Evolutionary conservation across 2,329 filamentous ascomycete species (phyloP), one percentile per base, ranked within the genome.

Genomic region (Stachybotrys chlorohalonatus): DNA sequence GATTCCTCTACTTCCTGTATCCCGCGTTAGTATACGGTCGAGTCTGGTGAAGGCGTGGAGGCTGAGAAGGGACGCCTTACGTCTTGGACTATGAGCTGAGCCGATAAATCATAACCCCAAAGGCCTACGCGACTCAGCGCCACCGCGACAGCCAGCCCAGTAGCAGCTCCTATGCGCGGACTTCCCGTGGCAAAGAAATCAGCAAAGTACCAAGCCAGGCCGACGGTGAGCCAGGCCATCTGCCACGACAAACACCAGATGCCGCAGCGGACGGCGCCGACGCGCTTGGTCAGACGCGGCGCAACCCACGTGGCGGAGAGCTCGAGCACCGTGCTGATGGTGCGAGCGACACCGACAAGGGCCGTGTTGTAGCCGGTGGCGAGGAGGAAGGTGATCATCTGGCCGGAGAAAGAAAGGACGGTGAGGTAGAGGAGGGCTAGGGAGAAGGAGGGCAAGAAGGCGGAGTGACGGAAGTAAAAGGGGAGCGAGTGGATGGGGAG

Each of bases 241-340:
- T 90, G 86, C 80, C 84, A 88, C 54, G 79, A 84, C 9, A 86
- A 64, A 58, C 82, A 83, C 88, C 88, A 91, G 3, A 90, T 74
- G 0, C 87, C 88, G 0, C 80, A 76, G n/a, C 88, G 73, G 7
- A 89, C 73, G 1, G 77, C 70, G 0, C 84, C 82, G 46, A 86
- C 77, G 46, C 67, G 69, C 2, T 60, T 61, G 74, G 83, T 84
- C 13, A 85, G 64, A 54, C 71, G 68, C 0, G 84, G 84, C 0
- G 78, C 81, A 0, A 78, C 64, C 75, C 80, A 85, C 0, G 85
- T 87, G 0, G 84, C 83, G 7, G 72, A 71, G 3, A 87, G 68
- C 63, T 87, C 85, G 52, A 83, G 75, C 3, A 75, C 54, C 1
- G 80, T 78, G 32, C 79, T 77, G 5, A 75, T 58, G 0, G 78